Evolutionary conservation across 2,329 filamentous ascomycete species (phyloP), one percentile per base, ranked within the genome.

Genomic region (Sclerotinia nivalis): DNA sequence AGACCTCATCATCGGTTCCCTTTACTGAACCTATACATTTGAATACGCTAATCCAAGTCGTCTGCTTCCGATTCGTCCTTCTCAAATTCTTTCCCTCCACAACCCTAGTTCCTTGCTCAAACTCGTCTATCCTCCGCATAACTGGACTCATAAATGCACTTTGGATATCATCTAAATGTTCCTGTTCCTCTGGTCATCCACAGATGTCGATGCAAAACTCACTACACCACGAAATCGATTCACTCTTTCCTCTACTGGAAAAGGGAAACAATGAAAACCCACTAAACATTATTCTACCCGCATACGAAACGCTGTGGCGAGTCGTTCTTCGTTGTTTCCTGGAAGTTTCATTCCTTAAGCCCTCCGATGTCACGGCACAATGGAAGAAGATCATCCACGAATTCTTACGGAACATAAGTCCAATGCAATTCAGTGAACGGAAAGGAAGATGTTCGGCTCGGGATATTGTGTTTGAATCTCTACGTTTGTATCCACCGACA

Each of bases 241-340:
- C 22, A 10, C 37, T 69, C 4, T 69, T 64, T n/a, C n/a, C 60
- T 47, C 10, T 22, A 37, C 13, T 13, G 9, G 0, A 20, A 20
- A 7, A 4, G 15, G 15, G 8, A 8, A 49, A 43, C 40, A 6
- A 15, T 20, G 8, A 18, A 1, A 73, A 71, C n/a, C 72, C 71
- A 7, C 55, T 73, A 1, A 70, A 71, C 47, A 50, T 71, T 4
- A 47, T 73, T 2, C 49, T 73, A 4, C 72, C 72, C 4, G 69
- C 71, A 8, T 73, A 72, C 65, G 69, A 73, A 50, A 72, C 69
- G 1, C 31, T 73, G 0, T 73, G 69, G 72, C 54, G 64, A 18
- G 61, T 72, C 6, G 69, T 73, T 1, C 65, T 73, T 18, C 66
- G 67, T 5, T 68, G 62, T 40, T 72, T 71, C 34, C 43, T 70